These are phyloP conservation scores for Coprinopsis cinerea DNA, from an alignment of 768 basidiomycete species.

Conservation along the genomic window DNA sequence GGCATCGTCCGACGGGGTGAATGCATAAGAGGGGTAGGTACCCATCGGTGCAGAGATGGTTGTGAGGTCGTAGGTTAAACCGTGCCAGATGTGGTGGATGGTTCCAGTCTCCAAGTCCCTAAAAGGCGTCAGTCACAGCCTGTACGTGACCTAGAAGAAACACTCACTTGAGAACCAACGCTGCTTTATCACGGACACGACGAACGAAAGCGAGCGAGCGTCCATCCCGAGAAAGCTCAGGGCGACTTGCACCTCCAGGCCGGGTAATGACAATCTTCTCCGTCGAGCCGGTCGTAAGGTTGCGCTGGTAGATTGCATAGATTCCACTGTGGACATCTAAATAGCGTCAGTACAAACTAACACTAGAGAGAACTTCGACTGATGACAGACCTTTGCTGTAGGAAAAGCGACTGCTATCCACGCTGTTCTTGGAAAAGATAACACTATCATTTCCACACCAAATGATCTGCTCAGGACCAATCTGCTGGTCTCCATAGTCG, in stretches of 20 bases:
- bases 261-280: slow-evolving; percentile 46
- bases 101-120: slow-evolving; percentile 68
- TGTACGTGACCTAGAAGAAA: background rate
- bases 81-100: slow-evolving; percentile 59
- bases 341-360: background rate
- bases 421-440: slow-evolving; percentile 63
- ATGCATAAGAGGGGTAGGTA: slow-evolving; percentile 73
- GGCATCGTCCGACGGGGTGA: slow-evolving; percentile 51
- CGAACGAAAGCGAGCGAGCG: slow-evolving; percentile 71
- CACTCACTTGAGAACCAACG: slow-evolving; percentile 62
- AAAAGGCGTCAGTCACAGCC: background rate
- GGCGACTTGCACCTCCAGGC: slow-evolving; percentile 71
- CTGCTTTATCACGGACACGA: slow-evolving; percentile 67
- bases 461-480: slow-evolving; percentile 67
- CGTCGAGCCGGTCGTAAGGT: slow-evolving; percentile 50
- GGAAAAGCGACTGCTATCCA: slow-evolving; percentile 41
- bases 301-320: slow-evolving; percentile 63
- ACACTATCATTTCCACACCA: slow-evolving; percentile 54
- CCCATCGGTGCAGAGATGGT: slow-evolving; percentile 69
- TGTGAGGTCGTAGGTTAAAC: slow-evolving; percentile 62
- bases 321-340: slow-evolving; percentile 66
- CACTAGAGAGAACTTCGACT: background rate
- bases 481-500: slow-evolving; percentile 62
- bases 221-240: slow-evolving; percentile 62
- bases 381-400: slow-evolving; percentile 58